phyloP scores from a whole-genome alignment of 2,329 filamentous ascomycete genomes.

The Parasarocladium wereldwijsianum region DNA sequence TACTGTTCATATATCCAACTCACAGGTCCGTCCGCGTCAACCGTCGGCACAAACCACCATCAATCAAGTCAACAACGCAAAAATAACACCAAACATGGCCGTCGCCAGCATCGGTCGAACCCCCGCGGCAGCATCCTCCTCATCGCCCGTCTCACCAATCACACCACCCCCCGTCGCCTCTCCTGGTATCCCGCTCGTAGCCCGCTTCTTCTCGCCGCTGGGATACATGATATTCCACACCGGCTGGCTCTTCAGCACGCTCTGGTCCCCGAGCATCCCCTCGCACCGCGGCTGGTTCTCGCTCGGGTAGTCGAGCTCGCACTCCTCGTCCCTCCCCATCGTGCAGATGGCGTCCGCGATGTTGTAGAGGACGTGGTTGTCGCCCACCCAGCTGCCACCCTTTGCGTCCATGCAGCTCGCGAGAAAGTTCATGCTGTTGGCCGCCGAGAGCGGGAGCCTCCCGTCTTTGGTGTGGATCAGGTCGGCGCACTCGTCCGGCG shows the following conservation, averaged over 20 bases:
- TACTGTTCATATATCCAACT: too few species aligned
- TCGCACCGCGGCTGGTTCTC: constrained; percentile 30
- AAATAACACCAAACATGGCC: too few species aligned
- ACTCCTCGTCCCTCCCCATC: constrained; percentile 29
- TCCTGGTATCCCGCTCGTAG: constrained; percentile 7
- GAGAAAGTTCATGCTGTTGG: constrained; percentile 40
- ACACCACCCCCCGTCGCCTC: neutral
- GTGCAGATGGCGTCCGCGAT: constrained; percentile 33
- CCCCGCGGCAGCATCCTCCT: constrained; percentile 1
- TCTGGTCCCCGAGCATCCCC: constrained; percentile 23
- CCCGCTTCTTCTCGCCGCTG: constrained; percentile 24
- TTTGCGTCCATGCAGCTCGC: constrained; percentile 24
- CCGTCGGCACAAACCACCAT: neutral
- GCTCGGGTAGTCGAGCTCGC: constrained; percentile 25
- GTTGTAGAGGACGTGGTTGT: constrained; percentile 35
- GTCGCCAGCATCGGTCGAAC: neutral
- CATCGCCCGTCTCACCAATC: too few species aligned
- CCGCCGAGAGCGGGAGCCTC: constrained; percentile 27
- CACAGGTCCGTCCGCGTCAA: too few species aligned
- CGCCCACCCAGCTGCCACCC: constrained; percentile 27
- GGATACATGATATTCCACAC: constrained; percentile 34
- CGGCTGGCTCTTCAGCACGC: constrained; percentile 18
- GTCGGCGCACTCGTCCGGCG: constrained; percentile 27
- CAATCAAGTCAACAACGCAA: neutral
- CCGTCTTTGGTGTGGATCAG: constrained; percentile 29